Conservation (phyloP, 768 basidiomycete species). For the Epithele typhae region DNA sequence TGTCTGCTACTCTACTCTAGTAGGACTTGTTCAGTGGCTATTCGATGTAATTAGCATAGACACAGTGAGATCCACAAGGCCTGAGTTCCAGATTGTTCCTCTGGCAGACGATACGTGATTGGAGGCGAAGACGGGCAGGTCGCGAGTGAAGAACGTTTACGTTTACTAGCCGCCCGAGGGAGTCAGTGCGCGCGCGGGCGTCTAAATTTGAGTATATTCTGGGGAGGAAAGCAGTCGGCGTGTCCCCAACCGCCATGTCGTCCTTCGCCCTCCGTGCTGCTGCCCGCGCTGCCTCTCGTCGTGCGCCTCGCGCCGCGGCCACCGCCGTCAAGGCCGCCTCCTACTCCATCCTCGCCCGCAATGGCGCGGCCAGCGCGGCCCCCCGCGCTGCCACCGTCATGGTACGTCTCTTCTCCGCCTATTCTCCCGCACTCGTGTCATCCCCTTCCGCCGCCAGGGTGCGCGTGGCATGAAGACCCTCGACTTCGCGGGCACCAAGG, state of each 20-base stretch:
- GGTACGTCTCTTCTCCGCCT: conserved; percentile 23
- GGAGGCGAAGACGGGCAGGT: too few species aligned
- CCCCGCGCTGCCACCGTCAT: conserved; percentile 33
- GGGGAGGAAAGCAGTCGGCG: background rate
- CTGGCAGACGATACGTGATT: too few species aligned
- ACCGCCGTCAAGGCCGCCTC: conserved; percentile 47
- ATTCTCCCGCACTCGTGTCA: background rate
- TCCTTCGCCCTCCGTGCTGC: conserved; percentile 62
- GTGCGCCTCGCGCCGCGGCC: conserved; percentile 48
- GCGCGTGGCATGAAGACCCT: conserved; percentile 89
- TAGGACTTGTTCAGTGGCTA: too few species aligned
- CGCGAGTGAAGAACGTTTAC: too few species aligned
- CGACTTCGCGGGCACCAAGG: conserved; percentile 92
- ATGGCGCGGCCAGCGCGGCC: conserved; percentile 28
- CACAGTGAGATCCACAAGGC: too few species aligned
- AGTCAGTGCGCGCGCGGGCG: conserved; percentile 10
- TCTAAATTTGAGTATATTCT: conserved; percentile 11
- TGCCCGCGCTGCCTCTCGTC: conserved; percentile 63
- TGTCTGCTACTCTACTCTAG: too few species aligned
- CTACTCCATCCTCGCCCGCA: conserved; percentile 56
- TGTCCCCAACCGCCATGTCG: conserved; percentile 47
- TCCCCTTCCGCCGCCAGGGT: conserved; percentile 31
- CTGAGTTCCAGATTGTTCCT: too few species aligned
- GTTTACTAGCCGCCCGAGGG: background rate
- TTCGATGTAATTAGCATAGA: too few species aligned